A percentile compares a stretch with the other conserved stretches of the same genome.
Evolutionary conservation across 768 basidiomycete genomes (phyloP).

Genomic region (Paxillus ammoniavirescens): DNA sequence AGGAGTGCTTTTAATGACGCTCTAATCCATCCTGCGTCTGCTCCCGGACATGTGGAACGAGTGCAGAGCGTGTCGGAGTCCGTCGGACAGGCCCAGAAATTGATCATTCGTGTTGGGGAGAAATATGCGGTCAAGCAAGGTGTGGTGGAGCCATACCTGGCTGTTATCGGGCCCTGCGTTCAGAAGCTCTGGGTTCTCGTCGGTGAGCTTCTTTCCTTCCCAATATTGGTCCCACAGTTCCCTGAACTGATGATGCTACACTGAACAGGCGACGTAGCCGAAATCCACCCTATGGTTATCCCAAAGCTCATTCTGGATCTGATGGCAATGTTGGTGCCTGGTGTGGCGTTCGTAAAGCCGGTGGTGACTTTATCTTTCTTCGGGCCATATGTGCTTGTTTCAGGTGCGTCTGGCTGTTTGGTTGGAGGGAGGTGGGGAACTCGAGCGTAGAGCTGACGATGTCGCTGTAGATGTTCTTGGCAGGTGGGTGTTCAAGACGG

Average conservation of each 20-base stretch:
- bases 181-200: constrained; percentile 5
- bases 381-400: constrained; percentile 12
- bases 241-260: neutral
- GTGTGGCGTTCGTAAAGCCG: constrained; percentile 9
- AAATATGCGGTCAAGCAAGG: too few relatives aligned
- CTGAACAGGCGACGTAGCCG: constrained; percentile 8
- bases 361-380: constrained; percentile 10
- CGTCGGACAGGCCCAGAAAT: too few relatives aligned
- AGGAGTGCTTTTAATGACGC: too few relatives aligned
- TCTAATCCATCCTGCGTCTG: too few relatives aligned
- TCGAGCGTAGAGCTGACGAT: neutral
- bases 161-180: neutral
- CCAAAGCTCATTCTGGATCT: constrained; percentile 12
- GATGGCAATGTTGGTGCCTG: constrained; percentile 3
- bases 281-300: constrained; percentile 11
- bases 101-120: too few relatives aligned
- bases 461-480: constrained; percentile 9
- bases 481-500: constrained; percentile 7
- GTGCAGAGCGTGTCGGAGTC: too few relatives aligned
- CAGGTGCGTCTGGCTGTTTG: constrained; percentile 3
- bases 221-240: neutral
- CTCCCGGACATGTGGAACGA: too few relatives aligned
- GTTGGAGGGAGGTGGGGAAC: neutral
- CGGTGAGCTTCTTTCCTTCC: constrained; percentile 2
- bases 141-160: neutral